phyloP scores from a whole-genome alignment of 345 rosid genomes.

The Geranium brycei region DNA sequence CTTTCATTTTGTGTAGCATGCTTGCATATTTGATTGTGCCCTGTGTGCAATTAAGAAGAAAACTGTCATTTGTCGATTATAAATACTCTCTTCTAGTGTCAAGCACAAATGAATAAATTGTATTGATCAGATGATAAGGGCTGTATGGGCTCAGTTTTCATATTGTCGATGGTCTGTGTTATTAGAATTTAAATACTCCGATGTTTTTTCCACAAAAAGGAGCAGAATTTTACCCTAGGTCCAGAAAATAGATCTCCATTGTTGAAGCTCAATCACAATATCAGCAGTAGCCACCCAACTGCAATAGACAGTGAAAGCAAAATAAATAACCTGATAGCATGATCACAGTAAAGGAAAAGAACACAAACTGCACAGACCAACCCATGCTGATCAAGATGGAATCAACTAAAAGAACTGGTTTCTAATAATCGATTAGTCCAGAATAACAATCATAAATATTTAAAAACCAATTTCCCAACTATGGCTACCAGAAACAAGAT shows the following conservation, averaged over 20 bases:
- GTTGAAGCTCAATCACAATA: conserved; percentile 14
- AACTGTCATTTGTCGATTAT: background rate
- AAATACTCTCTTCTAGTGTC: background rate
- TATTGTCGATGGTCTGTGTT: background rate
- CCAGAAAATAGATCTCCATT: conserved; percentile 7
- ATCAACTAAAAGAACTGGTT: background rate
- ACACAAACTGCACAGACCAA: background rate
- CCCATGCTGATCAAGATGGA: background rate
- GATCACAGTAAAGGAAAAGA: background rate
- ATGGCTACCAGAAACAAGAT: background rate
- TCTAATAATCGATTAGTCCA: background rate
- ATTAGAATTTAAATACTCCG: background rate
- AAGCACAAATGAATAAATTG: background rate
- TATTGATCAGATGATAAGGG: background rate
- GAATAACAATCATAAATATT: background rate
- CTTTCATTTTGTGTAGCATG: background rate
- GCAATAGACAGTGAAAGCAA: conserved; percentile 10
- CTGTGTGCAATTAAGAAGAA: background rate
- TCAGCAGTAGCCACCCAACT: conserved; percentile 71
- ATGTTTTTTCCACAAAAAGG: no score
- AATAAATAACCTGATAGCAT: background rate
- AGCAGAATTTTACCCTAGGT: background rate
- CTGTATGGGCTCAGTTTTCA: background rate
- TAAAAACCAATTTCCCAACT: background rate
- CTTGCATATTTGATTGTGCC: conserved; percentile 3